Conservation (phyloP, 108 stramenopile genomes). For the Schizochytrium sp. region DNA sequence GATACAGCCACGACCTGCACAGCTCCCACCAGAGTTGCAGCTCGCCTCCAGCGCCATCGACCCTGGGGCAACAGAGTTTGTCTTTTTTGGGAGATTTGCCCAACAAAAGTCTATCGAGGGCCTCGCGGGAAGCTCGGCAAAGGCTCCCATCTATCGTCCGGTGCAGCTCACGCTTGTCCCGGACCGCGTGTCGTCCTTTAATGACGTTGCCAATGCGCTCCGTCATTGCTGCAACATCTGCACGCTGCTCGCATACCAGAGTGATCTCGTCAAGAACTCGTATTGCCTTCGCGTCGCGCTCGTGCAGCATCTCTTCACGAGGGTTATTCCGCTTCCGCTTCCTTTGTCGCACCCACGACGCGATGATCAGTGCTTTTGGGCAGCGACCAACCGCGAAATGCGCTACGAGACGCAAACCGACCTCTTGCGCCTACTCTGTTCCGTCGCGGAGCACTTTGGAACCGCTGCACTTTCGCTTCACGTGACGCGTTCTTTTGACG, state of each 20-base stretch:
- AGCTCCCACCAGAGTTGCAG: conserved; percentile 5
- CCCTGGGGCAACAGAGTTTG: not conserved
- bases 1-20: not conserved
- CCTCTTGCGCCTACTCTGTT: conserved; percentile 35
- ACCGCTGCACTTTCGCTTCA: conserved; percentile 83
- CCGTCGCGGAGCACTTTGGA: conserved; percentile 41
- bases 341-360: conserved; percentile 51
- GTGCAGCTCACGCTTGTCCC: not conserved
- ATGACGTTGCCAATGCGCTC: conserved; percentile 59
- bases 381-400: conserved; percentile 61
- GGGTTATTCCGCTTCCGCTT: conserved; percentile 81
- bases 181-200: not conserved
- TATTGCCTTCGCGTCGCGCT: conserved; percentile 86
- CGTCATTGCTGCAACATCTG: conserved; percentile 81
- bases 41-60: not conserved
- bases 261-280: conserved; percentile 84
- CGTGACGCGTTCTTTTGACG: conserved; percentile 86
- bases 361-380: conserved; percentile 83
- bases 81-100: not conserved
- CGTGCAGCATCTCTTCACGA: conserved; percentile 82
- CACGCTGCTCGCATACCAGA: conserved; percentile 85
- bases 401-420: conserved; percentile 64
- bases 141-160: conserved; percentile 6
- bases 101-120: not conserved
- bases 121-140: not conserved